Conservation (phyloP, 1,284 basidiomycete genomes). For the Ceratobasidium papillatum region DNA sequence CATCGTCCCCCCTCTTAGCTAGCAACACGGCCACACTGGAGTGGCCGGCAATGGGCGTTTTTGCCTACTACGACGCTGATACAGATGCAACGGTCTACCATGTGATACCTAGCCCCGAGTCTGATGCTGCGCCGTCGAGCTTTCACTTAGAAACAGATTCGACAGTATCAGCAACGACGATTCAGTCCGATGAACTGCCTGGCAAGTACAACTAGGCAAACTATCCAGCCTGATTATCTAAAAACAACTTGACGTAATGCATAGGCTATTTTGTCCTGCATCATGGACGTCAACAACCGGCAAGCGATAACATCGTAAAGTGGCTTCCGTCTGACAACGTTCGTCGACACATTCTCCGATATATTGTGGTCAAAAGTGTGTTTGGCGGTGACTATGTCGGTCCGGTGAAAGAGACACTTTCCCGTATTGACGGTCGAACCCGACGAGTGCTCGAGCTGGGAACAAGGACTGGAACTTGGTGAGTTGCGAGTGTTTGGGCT, state of each 20-base stretch:
- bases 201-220: background rate
- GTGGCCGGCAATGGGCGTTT: background rate
- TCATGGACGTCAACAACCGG: conserved; percentile 12
- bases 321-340: background rate
- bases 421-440: background rate
- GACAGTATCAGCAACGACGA: background rate
- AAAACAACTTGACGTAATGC: no score
- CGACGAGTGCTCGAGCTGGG: background rate
- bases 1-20: no score
- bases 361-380: background rate
- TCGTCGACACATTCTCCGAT: background rate
- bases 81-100: background rate
- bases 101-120: background rate
- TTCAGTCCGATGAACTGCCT: background rate
- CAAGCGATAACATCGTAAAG: background rate
- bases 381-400: background rate
- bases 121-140: background rate
- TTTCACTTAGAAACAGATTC: background rate
- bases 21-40: no score
- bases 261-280: conserved; percentile 7
- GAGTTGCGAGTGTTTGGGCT: no score
- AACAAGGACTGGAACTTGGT: background rate
- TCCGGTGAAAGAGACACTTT: background rate
- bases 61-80: background rate
- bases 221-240: no score